Percentiles rank a stretch among this genome's conserved stretches.
These are phyloP conservation scores for Saccharomycopsis crataegensis DNA, from an alignment of 1,139 yeast species.

Conservation along the genomic window DNA sequence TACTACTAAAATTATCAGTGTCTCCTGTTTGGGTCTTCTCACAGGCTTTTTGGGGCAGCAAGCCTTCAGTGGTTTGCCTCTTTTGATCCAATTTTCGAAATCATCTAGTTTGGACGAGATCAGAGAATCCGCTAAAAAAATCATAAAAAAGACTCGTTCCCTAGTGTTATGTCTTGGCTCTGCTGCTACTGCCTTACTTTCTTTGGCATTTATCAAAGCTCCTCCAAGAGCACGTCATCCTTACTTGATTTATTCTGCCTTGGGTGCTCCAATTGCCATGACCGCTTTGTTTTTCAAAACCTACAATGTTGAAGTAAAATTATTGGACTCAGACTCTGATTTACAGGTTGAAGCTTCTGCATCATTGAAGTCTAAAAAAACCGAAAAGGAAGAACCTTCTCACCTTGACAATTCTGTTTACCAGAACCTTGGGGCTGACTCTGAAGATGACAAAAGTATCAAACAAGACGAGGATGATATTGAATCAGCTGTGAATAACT, in stretches of 20 bases:
- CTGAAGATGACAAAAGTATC: conserved; percentile 10
- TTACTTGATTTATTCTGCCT: conserved; percentile 18
- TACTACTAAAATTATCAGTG: conserved; percentile 15
- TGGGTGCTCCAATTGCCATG: conserved; percentile 18
- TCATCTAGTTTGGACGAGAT: conserved; percentile 3
- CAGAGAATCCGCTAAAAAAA: conserved; percentile 3
- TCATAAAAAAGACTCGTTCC: conserved; percentile 6
- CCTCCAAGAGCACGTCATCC: conserved; percentile 19
- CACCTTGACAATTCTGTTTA: conserved; percentile 20
- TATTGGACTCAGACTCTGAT: conserved; percentile 1
- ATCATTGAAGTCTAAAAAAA: neutral
- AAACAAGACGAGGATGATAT: neutral
- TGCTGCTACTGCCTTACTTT: conserved; percentile 15
- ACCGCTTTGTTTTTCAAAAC: conserved; percentile 9
- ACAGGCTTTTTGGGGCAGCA: conserved; percentile 17
- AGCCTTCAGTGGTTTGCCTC: conserved; percentile 12
- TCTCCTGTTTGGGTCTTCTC: conserved; percentile 18
- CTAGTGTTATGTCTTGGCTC: conserved; percentile 12
- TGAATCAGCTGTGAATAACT: conserved; percentile 10
- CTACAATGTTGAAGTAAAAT: conserved; percentile 6
- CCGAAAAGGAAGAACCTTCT: conserved; percentile 16
- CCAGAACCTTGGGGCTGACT: conserved; percentile 13
- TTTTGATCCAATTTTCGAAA: conserved; percentile 5
- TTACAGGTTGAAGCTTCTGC: neutral
- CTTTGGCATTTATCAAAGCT: conserved; percentile 18